Conservation (phyloP, 2,329 filamentous ascomycete genomes). For the Beauveria asiatica region DNA sequence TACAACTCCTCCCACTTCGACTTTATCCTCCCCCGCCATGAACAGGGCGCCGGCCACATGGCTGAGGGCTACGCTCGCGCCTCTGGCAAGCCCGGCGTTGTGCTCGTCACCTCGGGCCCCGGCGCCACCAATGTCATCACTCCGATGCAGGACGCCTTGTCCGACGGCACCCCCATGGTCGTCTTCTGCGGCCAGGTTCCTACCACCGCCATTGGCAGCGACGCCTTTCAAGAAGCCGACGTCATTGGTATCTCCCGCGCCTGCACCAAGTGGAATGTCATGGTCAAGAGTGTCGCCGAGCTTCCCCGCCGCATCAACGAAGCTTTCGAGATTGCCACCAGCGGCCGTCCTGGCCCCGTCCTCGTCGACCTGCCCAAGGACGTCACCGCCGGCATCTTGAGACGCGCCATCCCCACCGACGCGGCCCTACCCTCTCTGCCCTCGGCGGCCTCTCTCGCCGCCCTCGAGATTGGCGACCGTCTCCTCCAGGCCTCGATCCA, state of each 20-base stretch:
- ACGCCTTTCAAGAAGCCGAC: conserved; percentile 96
- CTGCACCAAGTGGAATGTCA: conserved; percentile 98
- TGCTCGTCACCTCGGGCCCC: conserved; percentile 92
- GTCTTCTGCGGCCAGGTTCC: conserved; percentile 93
- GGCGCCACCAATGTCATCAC: conserved; percentile 96
- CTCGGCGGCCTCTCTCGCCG: conserved; percentile 77
- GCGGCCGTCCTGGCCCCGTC: conserved; percentile 85
- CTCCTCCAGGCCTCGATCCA: conserved; percentile 66
- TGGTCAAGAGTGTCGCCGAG: conserved; percentile 94
- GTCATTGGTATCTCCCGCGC: conserved; percentile 87
- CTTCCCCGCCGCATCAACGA: conserved; percentile 91
- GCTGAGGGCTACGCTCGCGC: conserved; percentile 93
- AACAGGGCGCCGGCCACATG: conserved; percentile 98
- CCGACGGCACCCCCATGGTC: conserved; percentile 91
- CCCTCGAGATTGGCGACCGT: conserved; percentile 61
- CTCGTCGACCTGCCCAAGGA: conserved; percentile 96
- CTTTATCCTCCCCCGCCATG: conserved; percentile 89
- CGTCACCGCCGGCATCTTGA: conserved; percentile 77
- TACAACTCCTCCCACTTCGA: conserved; percentile 97
- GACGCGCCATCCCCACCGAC: conserved; percentile 71
- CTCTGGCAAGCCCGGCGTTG: conserved; percentile 87
- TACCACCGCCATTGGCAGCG: conserved; percentile 83
- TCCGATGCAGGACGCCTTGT: conserved; percentile 90
- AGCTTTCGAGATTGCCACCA: conserved; percentile 95
- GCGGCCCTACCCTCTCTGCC: conserved; percentile 70